A percentile compares a stretch with the other conserved stretches of the same genome.
phyloP scores from a whole-genome alignment of 805 yeast species.

The Ogataea allantospora region DNA sequence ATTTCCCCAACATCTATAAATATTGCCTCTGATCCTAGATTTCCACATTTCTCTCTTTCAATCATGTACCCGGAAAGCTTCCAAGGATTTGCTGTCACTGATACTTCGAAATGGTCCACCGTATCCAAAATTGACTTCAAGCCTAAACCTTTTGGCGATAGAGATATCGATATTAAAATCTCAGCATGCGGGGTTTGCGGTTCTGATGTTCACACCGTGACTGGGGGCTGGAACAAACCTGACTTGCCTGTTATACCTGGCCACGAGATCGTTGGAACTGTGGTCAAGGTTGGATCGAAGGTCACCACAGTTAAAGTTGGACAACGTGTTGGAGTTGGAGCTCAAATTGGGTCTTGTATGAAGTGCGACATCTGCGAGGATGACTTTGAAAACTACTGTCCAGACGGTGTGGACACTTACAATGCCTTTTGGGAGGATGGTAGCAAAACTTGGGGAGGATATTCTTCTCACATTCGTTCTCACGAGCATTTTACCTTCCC shows the following conservation, averaged over 20 bases:
- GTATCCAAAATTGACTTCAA: conserved; percentile 29
- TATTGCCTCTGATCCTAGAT: neutral
- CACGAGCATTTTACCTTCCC: conserved; percentile 63
- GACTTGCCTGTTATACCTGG: conserved; percentile 45
- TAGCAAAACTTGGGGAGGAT: conserved; percentile 57
- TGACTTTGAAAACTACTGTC: conserved; percentile 48
- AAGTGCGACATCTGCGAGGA: conserved; percentile 58
- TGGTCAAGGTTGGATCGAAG: conserved; percentile 56
- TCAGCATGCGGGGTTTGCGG: conserved; percentile 57
- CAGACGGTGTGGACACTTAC: conserved; percentile 37
- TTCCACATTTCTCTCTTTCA: neutral
- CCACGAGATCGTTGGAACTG: conserved; percentile 64
- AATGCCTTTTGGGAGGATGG: conserved; percentile 34
- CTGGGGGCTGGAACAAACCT: conserved; percentile 46
- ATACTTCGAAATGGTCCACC: conserved; percentile 35
- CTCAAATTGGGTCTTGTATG: conserved; percentile 59
- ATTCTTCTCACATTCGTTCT: conserved; percentile 61
- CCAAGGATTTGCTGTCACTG: conserved; percentile 39
- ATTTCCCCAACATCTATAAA: neutral
- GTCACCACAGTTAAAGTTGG: conserved; percentile 57
- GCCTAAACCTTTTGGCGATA: conserved; percentile 38
- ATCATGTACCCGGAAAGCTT: conserved; percentile 36
- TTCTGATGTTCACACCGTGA: conserved; percentile 53
- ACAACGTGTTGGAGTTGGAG: conserved; percentile 79
- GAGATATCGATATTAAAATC: conserved; percentile 46